A percentile compares a stretch with the other conserved stretches of the same genome.
phyloP scores from a whole-genome alignment of 2,329 filamentous ascomycete genomes.

The Chaetomium strumarium region DNA sequence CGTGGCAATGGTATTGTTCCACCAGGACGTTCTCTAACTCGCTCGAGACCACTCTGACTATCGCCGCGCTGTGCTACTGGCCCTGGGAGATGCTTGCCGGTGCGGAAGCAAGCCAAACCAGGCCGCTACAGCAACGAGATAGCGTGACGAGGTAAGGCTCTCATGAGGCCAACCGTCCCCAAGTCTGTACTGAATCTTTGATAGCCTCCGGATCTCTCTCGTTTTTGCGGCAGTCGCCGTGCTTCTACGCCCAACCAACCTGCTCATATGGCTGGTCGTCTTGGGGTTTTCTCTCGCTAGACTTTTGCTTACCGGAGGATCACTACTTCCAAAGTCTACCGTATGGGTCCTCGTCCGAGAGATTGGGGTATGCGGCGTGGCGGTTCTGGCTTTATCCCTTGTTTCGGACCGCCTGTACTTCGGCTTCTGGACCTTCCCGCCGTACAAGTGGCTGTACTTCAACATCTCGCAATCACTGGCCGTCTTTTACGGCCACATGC shows the following conservation, averaged over 20 bases:
- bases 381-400: constrained; percentile 58
- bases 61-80: constrained; percentile 74
- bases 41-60: constrained; percentile 81
- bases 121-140: constrained; percentile 27
- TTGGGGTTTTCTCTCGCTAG: constrained; percentile 43
- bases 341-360: constrained; percentile 56
- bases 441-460: constrained; percentile 81
- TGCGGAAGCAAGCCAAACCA: constrained; percentile 35
- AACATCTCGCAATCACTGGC: constrained; percentile 85
- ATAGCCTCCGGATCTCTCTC: constrained; percentile 58
- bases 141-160: constrained; percentile 25
- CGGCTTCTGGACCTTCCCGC: constrained; percentile 79
- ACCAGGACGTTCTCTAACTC: constrained; percentile 92
- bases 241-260: constrained; percentile 82
- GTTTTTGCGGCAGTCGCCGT: constrained; percentile 74
- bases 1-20: constrained; percentile 96
- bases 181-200: not conserved
- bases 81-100: constrained; percentile 68
- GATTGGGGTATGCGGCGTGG: constrained; percentile 54
- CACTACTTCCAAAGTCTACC: constrained; percentile 38
- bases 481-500: constrained; percentile 86
- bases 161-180: not conserved
- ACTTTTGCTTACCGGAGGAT: constrained; percentile 33
- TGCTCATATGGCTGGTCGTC: constrained; percentile 74
- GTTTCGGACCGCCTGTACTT: constrained; percentile 75